Base-by-base conservation (phyloP, 495 filamentous ascomycete species). In the Niebla homalea region DNA sequence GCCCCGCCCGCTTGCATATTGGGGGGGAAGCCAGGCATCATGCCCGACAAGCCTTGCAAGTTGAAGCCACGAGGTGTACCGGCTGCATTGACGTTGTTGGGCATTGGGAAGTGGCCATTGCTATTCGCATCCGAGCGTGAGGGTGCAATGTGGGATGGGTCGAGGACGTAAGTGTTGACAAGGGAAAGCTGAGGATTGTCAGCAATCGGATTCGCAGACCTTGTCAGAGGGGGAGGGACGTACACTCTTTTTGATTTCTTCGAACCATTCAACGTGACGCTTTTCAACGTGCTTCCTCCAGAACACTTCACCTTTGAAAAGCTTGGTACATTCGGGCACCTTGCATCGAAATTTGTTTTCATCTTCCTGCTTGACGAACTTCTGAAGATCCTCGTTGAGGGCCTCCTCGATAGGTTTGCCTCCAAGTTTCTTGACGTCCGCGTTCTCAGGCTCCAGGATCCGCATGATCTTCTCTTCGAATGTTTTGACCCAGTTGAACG, bases 251-350 rank as follows among this genome's bases (percentile, higher is more conserved):
- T 80, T 81, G 60, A 95, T 73, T 47, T 70, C 76, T 12, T 89
- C 81, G 45, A 83, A 76, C 87, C 87, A 99, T 50, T 96, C 90
- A 0, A 74, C 55, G 61, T 99, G 92, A 29, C 94, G 83, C 68
- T 98, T 98, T 64, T 96, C 93, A 18, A 97, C 78, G 58, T 99
- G 92, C 70, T 99, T 99, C 55, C 79, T 81, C 92, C 92, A 99
- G 64, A 97, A 99, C 53, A 83, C 74, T 5, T 94, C 83, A 29
- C 89, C 93, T 65, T 96, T 96, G 78, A 99, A 99, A 19, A 97
- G 73, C 64, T 99, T 99, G 0, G 85, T 80, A 64, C 92, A 99
- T 35, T 94, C 86, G 2, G 88, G 88, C 18, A 95, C 87, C 64
- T 88, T 94, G 79, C 92, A 99, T 53, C 93, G 78, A 71, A 81